Base-by-base conservation (phyloP, 2,329 filamentous ascomycete species). In the Ramularia collo-cygni region DNA sequence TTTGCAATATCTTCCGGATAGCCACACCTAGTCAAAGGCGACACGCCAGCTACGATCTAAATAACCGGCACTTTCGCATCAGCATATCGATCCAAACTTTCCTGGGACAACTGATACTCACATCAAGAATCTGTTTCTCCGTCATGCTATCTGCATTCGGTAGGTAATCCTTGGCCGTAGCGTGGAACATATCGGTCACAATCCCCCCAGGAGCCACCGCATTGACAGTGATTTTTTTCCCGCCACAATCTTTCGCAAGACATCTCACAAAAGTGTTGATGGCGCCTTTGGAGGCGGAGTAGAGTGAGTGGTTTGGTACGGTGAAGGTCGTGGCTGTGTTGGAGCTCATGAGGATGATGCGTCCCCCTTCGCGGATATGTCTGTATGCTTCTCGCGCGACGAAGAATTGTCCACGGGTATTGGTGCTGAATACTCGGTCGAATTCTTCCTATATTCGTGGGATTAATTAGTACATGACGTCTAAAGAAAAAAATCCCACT, bases 401-500 rank as follows among this genome's bases (percentile, higher is more conserved):
- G 61, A 79, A 79, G 66, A 79, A 79, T 57, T 79, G 76, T 28
- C 73, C 76, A 32, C 75, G 71, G 26, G 75, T 77, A 67, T 79
- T 79, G 58, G 78, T 70, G 57, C 66, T 67, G 60, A 79, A 76
- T 42, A 79, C 75, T 28, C 70, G 69, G 62, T 79, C 72, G 51
- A 68, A 76, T 57, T 73, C 68, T 59, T 73, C 72, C 58, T 71
- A 68, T 31, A 66, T 67, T n/a, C n/a, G 33, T 72, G 70, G 44
- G 72, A 69, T 60, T 71, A 70, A 51, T 72, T n/a, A 72, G 72
- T n/a, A 69, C 70, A 63, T 72, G 70, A 50, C 70, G 68, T 40
- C 73, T 74, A 42, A 79, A 76, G 61, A 79, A 79, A 66, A 79
- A 79, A 57, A 79, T 76, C 28, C 73, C 76, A 32, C 75, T 71